Base-by-base conservation (phyloP, 2,329 filamentous ascomycete genomes). In the Neopestalotiopsis clavispora region DNA sequence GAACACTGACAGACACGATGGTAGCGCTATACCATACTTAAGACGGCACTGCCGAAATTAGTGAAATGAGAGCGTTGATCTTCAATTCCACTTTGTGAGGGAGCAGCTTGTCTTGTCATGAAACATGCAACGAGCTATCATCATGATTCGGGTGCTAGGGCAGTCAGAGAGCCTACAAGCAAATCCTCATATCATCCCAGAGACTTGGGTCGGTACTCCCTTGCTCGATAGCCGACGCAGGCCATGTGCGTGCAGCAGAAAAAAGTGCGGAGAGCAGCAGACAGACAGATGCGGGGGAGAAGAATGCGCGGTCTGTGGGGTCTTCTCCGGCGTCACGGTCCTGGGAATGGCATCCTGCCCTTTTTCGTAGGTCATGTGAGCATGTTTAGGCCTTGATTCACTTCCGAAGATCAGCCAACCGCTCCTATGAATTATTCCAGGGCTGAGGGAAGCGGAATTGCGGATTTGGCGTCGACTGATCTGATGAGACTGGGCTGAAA, bases 401-500 rank as follows among this genome's bases (percentile, higher is more conserved):
- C 23, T 30, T 28, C 57, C 57, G 57, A 59, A 34, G 30, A 59
- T 59, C 57, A 59, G 23, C 57, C 57, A 59, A 34, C 57, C 57
- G 28, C 57, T 28, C 57, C 57, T 59, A 58, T 58, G 14, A 28
- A 28, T 20, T 12, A 23, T 38, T n/a, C n/a, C 45, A 52, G 45
- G 45, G 45, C 45, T 52, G 45, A n/a, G 20, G 10, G 34, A 38
- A 38, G 34, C 34, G 34, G 34, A 28, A 28, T 28, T 28, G 23
- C 23, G 23, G 23, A 28, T 28, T 28, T 49, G 42, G 42, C 42
- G 42, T 49, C 42, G 42, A n/a, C 42, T 49, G 42, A 52, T n/a
- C n/a, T 23, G n/a, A 17, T 9, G 1, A 20, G 20, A 20, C 45
- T 20, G 17, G 45, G 17, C 45, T 52, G 17, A 52, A 10, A 6